Base-by-base conservation (phyloP, 805 yeast species). In the Kazachstania bromeliacearum region DNA sequence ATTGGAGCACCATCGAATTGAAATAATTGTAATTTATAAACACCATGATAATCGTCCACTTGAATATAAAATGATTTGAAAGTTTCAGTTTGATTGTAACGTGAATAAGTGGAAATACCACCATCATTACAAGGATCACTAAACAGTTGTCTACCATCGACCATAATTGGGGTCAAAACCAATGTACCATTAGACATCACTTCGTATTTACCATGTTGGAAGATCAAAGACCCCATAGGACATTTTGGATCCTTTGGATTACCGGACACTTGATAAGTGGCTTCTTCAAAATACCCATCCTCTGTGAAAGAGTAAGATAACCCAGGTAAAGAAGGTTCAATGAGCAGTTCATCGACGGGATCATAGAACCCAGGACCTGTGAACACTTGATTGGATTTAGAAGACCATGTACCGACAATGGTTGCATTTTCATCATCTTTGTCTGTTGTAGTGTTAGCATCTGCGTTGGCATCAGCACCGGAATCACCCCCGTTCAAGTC, bases 291-390 rank as follows among this genome's bases (percentile, higher is more conserved):
- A 58, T 67, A 75, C 4, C 97, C 97, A 61, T 92, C 97, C 17
- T 71, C 79, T 1, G 96, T 88, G 67, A 92, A 92, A 2, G 96
- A 85, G 61, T 79, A 85, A 4, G 94, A 79, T 37, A 89, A 74
- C 26, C 99, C 99, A 2, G 99, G 96, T 28, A 92, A 69, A 7
- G 88, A 89, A 2, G 99, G 99, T 58, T 92, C 99, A 42, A 87
- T 84, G 39, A 92, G 66, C 13, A 89, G 72, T 60, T 92, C 98
- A 55, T 89, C 96, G 20, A 87, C 82, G 2, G 99, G 99, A 59
- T 92, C 97, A 57, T 75, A 92, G 55, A 92, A 92, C 2, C 88
- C 82, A 5, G 97, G 95, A 0, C 99, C 99, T 1, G 99, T 92
- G 65, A 89, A 79, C 6, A 92, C 98, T 9, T 94, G 77, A 58